A percentile compares a stretch with the other conserved stretches of the same genome.
These are phyloP conservation scores for Dictyophora rubrovolvata DNA, from an alignment of 768 basidiomycete species.

Conservation along the genomic window DNA sequence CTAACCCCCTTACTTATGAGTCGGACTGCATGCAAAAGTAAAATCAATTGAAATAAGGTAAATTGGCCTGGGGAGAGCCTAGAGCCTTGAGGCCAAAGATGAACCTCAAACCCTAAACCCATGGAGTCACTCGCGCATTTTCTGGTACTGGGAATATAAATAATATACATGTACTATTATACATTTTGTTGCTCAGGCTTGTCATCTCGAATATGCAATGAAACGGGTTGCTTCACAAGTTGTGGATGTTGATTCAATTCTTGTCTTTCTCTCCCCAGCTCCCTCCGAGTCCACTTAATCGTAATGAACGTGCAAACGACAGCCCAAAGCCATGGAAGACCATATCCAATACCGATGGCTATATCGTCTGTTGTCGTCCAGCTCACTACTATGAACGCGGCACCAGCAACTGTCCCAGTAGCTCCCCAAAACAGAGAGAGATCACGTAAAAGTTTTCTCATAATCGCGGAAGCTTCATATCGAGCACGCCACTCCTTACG, in stretches of 20 bases:
- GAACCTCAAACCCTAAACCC: no score
- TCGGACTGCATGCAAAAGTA: no score
- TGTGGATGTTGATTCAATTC: slow-evolving; percentile 8
- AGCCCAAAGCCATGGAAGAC: slow-evolving; percentile 23
- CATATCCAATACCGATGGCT: slow-evolving; percentile 20
- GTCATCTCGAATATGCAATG: slow-evolving; percentile 2
- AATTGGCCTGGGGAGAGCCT: no score
- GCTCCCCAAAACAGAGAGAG: slow-evolving; percentile 18
- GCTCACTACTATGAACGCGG: slow-evolving; percentile 16
- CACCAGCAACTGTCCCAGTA: slow-evolving; percentile 15
- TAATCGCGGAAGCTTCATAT: slow-evolving; percentile 20
- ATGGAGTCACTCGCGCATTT: no score
- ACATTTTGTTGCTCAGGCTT: neutral
- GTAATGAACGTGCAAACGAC: slow-evolving; percentile 13
- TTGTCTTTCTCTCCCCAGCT: slow-evolving; percentile 10
- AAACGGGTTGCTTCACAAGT: neutral
- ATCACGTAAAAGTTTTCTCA: slow-evolving; percentile 19
- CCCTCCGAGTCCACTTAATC: slow-evolving; percentile 9
- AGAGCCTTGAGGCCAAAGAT: no score
- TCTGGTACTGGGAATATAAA: no score
- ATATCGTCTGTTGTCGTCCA: slow-evolving; percentile 19
- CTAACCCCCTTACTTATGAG: no score
- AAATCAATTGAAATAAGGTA: no score
- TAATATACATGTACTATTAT: no score
- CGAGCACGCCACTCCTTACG: slow-evolving; percentile 24